Percentiles rank a stretch among this genome's conserved stretches.
Evolutionary conservation across 257 asterid species (phyloP).

Genomic region (Solanum piurae): DNA sequence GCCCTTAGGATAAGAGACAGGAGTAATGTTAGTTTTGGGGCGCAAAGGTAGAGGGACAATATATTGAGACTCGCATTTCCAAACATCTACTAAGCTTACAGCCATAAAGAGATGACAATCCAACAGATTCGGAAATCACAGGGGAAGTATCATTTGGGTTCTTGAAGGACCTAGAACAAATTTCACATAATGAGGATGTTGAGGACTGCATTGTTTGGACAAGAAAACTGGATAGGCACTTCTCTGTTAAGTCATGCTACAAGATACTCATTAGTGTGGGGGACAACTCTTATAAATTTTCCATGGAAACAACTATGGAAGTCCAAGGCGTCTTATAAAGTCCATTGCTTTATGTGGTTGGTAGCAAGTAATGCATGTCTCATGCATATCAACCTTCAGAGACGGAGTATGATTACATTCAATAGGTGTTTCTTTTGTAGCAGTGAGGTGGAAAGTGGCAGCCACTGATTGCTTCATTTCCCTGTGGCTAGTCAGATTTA

Average conservation of each 20-base stretch:
- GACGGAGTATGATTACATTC: neutral
- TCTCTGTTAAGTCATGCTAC: neutral
- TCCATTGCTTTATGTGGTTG: neutral
- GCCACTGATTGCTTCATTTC: neutral
- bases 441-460: neutral
- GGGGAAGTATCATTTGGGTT: neutral
- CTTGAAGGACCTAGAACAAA: neutral
- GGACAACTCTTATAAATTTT: neutral
- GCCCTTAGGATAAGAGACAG: neutral
- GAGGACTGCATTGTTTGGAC: neutral
- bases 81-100: neutral
- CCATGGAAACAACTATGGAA: neutral
- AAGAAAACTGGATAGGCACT: neutral
- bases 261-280: neutral
- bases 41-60: neutral
- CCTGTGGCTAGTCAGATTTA: neutral
- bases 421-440: neutral
- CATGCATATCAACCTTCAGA: neutral
- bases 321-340: neutral
- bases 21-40: neutral
- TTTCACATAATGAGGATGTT: neutral
- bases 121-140: neutral
- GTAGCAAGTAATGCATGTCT: neutral
- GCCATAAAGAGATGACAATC: neutral
- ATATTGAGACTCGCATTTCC: neutral